Percentiles rank a stretch among this genome's conserved stretches.
These are phyloP conservation scores for Entomortierella parvispora DNA, from an alignment of 192 early-diverging fungal genomes.

Conservation along the genomic window DNA sequence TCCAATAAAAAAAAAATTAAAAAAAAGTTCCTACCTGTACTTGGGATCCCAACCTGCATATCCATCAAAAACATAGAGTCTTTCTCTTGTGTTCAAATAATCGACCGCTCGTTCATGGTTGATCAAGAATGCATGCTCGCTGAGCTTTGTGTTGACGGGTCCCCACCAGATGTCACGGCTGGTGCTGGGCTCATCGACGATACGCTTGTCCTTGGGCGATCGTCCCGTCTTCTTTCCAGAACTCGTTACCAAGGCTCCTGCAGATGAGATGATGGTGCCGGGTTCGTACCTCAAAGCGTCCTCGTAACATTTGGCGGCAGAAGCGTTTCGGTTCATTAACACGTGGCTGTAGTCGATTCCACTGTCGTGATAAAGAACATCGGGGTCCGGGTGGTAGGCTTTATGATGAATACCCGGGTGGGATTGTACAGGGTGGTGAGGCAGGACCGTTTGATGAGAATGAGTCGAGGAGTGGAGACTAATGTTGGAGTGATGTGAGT, in stretches of 20 bases:
- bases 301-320: conserved; percentile 91
- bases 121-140: conserved; percentile 83
- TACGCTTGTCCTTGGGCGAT: conserved; percentile 97
- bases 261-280: conserved; percentile 90
- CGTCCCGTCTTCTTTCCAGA: conserved; percentile 97
- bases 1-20: background rate
- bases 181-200: conserved; percentile 90
- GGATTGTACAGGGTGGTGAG: conserved; percentile 33
- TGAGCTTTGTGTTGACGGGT: conserved; percentile 95
- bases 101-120: conserved; percentile 96
- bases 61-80: conserved; percentile 98
- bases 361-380: conserved; percentile 51
- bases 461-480: background rate
- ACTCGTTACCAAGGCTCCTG: conserved; percentile 90
- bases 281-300: conserved; percentile 86
- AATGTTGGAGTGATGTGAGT: background rate
- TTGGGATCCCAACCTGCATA: conserved; percentile 99
- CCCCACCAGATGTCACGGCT: conserved; percentile 97
- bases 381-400: conserved; percentile 44
- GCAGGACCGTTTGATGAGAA: conserved; percentile 1
- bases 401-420: conserved; percentile 40
- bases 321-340: conserved; percentile 87
- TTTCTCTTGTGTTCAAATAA: conserved; percentile 94
- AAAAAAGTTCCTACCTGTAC: conserved; percentile 61
- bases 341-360: conserved; percentile 83